Conservation (phyloP, 148 eudicot species). For the Camellia lanceoleosa region DNA sequence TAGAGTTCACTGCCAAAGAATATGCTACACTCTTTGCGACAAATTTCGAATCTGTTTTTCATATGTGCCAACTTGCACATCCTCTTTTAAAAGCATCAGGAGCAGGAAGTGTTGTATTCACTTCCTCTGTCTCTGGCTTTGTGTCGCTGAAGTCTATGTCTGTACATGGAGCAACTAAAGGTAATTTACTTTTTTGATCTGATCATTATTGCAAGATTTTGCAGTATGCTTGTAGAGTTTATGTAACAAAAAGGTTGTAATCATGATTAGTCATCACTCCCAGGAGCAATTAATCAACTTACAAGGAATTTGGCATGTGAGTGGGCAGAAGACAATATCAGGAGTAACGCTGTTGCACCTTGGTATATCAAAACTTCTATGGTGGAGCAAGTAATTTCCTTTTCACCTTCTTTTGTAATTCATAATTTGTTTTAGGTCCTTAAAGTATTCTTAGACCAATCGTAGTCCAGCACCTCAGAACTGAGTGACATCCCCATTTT, state of each 20-base stretch:
- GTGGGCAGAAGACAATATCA: conserved; percentile 71
- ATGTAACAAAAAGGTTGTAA: not conserved
- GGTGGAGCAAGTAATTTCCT: conserved; percentile 32
- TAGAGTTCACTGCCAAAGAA: conserved; percentile 55
- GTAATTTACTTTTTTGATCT: conserved; percentile 22
- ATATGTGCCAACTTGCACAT: conserved; percentile 62
- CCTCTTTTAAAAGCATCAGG: conserved; percentile 64
- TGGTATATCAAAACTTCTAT: conserved; percentile 47
- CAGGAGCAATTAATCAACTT: conserved; percentile 81
- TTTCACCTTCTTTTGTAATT: not conserved
- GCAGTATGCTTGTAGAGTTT: not conserved
- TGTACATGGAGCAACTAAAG: conserved; percentile 70
- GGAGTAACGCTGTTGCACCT: conserved; percentile 57
- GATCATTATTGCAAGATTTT: not conserved
- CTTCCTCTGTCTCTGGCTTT: conserved; percentile 67
- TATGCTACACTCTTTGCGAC: conserved; percentile 49
- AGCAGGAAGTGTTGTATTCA: conserved; percentile 54
- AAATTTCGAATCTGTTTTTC: conserved; percentile 66
- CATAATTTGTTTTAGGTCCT: not conserved
- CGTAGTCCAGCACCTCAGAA: not conserved
- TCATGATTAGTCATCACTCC: not conserved
- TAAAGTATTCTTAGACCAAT: not conserved
- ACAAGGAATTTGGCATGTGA: conserved; percentile 63
- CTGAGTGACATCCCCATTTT: not conserved
- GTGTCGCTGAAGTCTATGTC: conserved; percentile 62